These are phyloP conservation scores for Chlamydomonas eustigma DNA, from an alignment of 139 green algal genomes.

Conservation along the genomic window DNA sequence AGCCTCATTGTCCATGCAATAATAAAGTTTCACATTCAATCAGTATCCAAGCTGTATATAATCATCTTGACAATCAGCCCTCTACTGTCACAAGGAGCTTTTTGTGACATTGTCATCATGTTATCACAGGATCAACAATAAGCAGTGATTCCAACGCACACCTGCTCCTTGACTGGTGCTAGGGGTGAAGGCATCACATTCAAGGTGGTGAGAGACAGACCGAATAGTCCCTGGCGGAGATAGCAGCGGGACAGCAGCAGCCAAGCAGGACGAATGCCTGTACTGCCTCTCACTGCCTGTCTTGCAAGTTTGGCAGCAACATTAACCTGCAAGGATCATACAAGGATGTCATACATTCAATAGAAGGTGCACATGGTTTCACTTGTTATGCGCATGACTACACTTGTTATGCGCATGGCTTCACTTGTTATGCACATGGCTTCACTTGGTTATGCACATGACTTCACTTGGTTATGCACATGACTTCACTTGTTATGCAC, in stretches of 20 bases:
- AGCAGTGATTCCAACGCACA: not conserved
- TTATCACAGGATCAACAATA: not conserved
- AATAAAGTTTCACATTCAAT: not conserved
- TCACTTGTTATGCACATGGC: no score
- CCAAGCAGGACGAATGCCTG: constrained; percentile 41
- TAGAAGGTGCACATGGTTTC: no score
- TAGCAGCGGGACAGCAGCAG: constrained; percentile 45
- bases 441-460: no score
- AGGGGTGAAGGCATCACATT: constrained; percentile 50
- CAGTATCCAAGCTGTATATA: not conserved
- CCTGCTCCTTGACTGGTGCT: not conserved
- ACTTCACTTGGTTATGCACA: no score
- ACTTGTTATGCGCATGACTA: no score
- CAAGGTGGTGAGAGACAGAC: constrained; percentile 36
- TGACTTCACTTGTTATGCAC: no score
- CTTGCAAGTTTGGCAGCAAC: constrained; percentile 25
- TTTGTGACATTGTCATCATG: not conserved
- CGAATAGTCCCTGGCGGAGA: constrained; percentile 23
- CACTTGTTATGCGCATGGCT: no score
- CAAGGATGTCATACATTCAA: no score
- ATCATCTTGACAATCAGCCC: not conserved
- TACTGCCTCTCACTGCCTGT: constrained; percentile 8
- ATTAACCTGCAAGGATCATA: no score
- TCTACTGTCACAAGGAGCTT: not conserved
- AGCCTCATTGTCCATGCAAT: not conserved